Base-by-base conservation (phyloP, 2,329 filamentous ascomycete species). In the Sclerotinia spermophila region DNA sequence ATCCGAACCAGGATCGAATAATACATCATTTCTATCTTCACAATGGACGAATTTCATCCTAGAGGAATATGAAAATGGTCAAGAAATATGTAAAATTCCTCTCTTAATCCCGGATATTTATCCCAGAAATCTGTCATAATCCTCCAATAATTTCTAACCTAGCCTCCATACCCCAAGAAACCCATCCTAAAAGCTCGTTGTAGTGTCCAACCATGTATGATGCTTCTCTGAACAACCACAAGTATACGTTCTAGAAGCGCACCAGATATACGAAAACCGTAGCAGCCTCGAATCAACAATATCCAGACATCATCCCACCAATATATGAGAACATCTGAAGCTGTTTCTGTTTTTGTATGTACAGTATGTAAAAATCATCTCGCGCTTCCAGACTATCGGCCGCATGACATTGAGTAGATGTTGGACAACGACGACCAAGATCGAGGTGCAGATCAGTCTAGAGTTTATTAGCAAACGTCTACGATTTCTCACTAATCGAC, bases 361-460 rank as follows among this genome's bases (percentile, higher is more conserved):
- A 27, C 5, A 35, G 5, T 64, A 7, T 51, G 1, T 21, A 11
- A 5, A 19, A 35, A 10, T 11, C 5, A 1, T 38, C 24, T 17
- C 10, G 33, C 30, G n/a, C n/a, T n/a, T n/a, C n/a, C n/a, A n/a
- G n/a, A n/a, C n/a, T n/a, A n/a, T 24, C 27, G 48, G 2, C 2
- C 2, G 5, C 11, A 51, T n/a, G 5, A 3, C 13, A 7, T 15
- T 11, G n/a, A 2, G 5, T 3, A 15, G 1, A 17, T 51, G 1
- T 4, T 27, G n/a, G n/a, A 51, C n/a, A 27, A 27, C 11, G 11
- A 27, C 5, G 5, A 13, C 7, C 17, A 21, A 45, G 40, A 42
- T 45, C 6, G 42, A 19, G 19, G 6, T n/a, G 10, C 7, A 21
- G 17, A 45, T 45, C 19, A 45, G 6, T 21, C 48, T 51, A 17